phyloP scores from a whole-genome alignment of 441 rosid genomes.

The Erodium moschatum region DNA sequence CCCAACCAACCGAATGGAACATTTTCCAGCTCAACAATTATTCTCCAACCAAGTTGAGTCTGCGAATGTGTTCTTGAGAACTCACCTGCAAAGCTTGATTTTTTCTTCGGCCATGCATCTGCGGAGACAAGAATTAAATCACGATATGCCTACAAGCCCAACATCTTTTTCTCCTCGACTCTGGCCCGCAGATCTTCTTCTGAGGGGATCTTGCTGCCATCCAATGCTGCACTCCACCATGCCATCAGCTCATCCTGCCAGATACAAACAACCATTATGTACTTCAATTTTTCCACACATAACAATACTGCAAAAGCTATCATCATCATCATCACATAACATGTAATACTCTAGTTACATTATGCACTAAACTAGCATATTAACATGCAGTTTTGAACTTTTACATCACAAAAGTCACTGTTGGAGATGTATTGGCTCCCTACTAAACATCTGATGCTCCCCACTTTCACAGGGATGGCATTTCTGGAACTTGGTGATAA shows the following conservation, averaged over 20 bases:
- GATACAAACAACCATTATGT: conserved; percentile 6
- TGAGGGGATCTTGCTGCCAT: conserved; percentile 34
- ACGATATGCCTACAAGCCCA: too few relatives aligned
- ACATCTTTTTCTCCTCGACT: conserved; percentile 36
- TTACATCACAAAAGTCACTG: conserved; percentile 74
- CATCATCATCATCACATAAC: neutral
- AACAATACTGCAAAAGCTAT: neutral
- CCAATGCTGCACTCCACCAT: conserved; percentile 51
- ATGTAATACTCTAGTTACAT: neutral
- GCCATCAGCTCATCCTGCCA: conserved; percentile 67
- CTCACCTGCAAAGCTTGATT: too few relatives aligned
- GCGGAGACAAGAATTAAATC: too few relatives aligned
- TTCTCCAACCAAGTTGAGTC: too few relatives aligned
- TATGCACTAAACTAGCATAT: neutral
- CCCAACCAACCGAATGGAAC: too few relatives aligned
- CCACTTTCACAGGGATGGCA: conserved; percentile 47
- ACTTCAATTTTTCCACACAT: too few relatives aligned
- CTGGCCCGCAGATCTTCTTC: conserved; percentile 49
- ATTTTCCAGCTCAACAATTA: too few relatives aligned
- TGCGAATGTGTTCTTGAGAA: too few relatives aligned
- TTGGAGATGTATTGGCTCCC: conserved; percentile 73
- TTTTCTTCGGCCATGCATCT: too few relatives aligned
- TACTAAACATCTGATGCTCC: conserved; percentile 49
- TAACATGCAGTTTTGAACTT: neutral
- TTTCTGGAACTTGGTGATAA: conserved; percentile 23